These are phyloP conservation scores for Lodderomyces parapsilosis DNA, from an alignment of 1,139 yeast species.

Conservation along the genomic window DNA sequence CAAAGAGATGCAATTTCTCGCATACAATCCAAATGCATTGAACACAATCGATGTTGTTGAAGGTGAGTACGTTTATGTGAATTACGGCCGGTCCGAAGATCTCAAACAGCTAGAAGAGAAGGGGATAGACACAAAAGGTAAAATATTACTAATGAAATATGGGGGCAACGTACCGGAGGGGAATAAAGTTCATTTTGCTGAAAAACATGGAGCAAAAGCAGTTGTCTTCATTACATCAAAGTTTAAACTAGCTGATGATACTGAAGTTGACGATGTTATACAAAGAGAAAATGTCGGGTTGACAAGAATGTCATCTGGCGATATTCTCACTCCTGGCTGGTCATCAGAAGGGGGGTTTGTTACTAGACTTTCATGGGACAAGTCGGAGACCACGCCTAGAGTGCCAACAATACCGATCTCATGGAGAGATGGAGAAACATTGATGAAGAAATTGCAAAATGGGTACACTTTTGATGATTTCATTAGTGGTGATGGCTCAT, in stretches of 20 bases:
- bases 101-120: slow-evolving; percentile 40
- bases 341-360: slow-evolving; percentile 46
- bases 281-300: slow-evolving; percentile 67
- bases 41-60: slow-evolving; percentile 47
- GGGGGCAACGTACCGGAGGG: slow-evolving; percentile 48
- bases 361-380: slow-evolving; percentile 39
- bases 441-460: slow-evolving; percentile 47
- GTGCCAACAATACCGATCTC: slow-evolving; percentile 80
- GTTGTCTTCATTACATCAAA: slow-evolving; percentile 35
- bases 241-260: slow-evolving; percentile 16
- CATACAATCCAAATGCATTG: slow-evolving; percentile 70
- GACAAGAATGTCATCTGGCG: slow-evolving; percentile 71
- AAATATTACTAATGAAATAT: slow-evolving; percentile 62
- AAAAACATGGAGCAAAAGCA: slow-evolving; percentile 31
- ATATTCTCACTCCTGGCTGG: slow-evolving; percentile 79
- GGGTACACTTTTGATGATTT: slow-evolving; percentile 43
- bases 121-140: slow-evolving; percentile 33
- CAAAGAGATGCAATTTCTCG: slow-evolving; percentile 37
- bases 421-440: slow-evolving; percentile 58
- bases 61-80: slow-evolving; percentile 54
- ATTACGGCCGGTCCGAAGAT: slow-evolving; percentile 65
- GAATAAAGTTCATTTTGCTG: slow-evolving; percentile 36
- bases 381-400: slow-evolving; percentile 58
- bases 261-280: slow-evolving; percentile 42
- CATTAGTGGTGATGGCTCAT: slow-evolving; percentile 33